Evolutionary conservation across 1,284 basidiomycete species (phyloP).

Genomic region (Wallemia hederae): DNA sequence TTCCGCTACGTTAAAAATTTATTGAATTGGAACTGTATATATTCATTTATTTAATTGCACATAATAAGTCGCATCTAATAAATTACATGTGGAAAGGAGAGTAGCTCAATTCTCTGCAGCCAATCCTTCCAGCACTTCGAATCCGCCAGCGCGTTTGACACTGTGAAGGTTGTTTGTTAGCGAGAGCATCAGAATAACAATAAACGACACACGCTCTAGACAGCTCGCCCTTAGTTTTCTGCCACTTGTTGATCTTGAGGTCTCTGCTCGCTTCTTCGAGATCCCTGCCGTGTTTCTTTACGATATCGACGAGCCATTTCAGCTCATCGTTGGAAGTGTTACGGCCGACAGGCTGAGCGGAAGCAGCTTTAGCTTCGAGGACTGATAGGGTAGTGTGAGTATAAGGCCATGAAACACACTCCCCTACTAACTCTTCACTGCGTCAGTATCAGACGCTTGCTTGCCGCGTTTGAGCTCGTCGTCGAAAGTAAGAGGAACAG

Average conservation of each 20-base stretch:
- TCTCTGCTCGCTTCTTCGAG: not conserved
- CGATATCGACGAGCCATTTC: not conserved
- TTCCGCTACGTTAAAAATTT: no score
- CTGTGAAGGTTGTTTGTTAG: not conserved
- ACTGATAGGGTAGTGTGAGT: not conserved
- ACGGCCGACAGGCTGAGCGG: not conserved
- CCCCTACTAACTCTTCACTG: not conserved
- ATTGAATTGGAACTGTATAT: no score
- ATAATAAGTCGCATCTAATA: no score
- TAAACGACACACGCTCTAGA: not conserved
- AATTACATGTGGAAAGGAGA: no score
- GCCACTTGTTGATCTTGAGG: not conserved
- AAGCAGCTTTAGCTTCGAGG: not conserved
- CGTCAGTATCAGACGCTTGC: not conserved
- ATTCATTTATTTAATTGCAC: no score
- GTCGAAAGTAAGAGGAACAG: not conserved
- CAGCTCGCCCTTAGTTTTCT: not conserved
- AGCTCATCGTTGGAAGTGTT: not conserved
- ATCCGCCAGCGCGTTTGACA: not conserved
- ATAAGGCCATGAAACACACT: no score
- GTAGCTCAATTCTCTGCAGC: no score
- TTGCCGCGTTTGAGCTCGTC: not conserved
- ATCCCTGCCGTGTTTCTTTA: not conserved
- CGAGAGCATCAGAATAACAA: not conserved
- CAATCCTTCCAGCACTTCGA: not conserved